phyloP scores from a whole-genome alignment of 352 stramenopile species.

The Globisporangium heterothallicum region DNA sequence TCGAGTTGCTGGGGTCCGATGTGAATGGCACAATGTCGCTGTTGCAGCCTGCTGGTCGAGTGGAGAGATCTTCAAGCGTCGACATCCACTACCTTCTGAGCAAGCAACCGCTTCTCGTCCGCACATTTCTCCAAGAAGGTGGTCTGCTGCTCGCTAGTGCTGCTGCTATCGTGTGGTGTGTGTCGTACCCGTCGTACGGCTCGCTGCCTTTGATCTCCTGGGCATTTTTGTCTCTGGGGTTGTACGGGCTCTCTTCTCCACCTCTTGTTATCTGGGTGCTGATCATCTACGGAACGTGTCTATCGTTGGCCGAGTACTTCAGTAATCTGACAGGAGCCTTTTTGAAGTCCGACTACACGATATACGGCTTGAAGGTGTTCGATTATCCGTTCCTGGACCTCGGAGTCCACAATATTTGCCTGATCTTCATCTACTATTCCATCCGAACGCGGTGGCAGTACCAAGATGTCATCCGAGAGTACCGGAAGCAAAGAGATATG shows the following conservation, averaged over 20 bases:
- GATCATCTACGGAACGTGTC: conserved; percentile 50
- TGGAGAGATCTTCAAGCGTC: conserved; percentile 16
- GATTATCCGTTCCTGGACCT: conserved; percentile 75
- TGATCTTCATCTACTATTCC: conserved; percentile 74
- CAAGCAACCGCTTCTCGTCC: conserved; percentile 56
- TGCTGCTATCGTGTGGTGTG: conserved; percentile 66
- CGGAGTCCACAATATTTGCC: conserved; percentile 63
- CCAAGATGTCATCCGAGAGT: conserved; percentile 45
- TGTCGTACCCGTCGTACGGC: conserved; percentile 80
- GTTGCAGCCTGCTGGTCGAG: conserved; percentile 15
- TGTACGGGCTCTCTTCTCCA: conserved; percentile 54
- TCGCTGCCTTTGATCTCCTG: conserved; percentile 57
- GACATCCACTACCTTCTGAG: conserved; percentile 51
- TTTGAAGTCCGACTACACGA: conserved; percentile 38
- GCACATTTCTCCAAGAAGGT: conserved; percentile 64
- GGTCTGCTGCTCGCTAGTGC: conserved; percentile 60
- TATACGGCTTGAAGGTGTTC: conserved; percentile 61
- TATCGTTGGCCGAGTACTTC: conserved; percentile 57
- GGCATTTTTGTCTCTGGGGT: conserved; percentile 58
- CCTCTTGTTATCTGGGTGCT: conserved; percentile 53
- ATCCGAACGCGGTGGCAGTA: conserved; percentile 77
- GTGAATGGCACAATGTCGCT: conserved; percentile 6
- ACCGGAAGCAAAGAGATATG: conserved; percentile 14
- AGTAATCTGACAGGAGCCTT: conserved; percentile 63
- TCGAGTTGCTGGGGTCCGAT: conserved; percentile 8